Evolutionary conservation across 2,329 filamentous ascomycete species (phyloP).

Genomic region (Tolypocladium inflatum): DNA sequence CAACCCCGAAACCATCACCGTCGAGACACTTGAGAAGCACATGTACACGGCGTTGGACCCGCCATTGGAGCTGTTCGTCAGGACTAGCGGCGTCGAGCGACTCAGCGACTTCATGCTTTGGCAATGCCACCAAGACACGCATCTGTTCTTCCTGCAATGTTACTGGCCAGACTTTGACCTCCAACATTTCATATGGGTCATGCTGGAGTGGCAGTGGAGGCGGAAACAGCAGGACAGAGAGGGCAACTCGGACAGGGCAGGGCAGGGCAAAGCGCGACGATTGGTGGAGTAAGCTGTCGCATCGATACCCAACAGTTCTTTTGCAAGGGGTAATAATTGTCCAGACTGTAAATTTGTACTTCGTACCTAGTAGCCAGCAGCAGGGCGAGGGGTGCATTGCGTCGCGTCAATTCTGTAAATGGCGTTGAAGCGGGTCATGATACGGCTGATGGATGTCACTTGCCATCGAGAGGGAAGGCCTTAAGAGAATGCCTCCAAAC

Average conservation of each 20-base stretch:
- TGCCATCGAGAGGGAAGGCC: background rate
- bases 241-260: slow-evolving; percentile 27
- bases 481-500: background rate
- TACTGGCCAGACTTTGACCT: slow-evolving; percentile 96
- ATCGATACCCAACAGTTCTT: slow-evolving; percentile 9
- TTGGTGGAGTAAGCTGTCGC: slow-evolving; percentile 9
- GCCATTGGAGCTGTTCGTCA: slow-evolving; percentile 80
- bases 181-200: slow-evolving; percentile 83
- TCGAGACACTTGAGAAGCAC: slow-evolving; percentile 71
- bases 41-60: slow-evolving; percentile 82
- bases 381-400: background rate
- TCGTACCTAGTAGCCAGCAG: background rate
- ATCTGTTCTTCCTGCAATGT: slow-evolving; percentile 85
- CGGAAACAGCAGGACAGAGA: slow-evolving; percentile 49
- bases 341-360: background rate
- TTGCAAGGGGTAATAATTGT: background rate
- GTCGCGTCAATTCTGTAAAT: background rate
- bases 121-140: slow-evolving; percentile 90
- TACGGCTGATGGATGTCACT: background rate
- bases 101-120: slow-evolving; percentile 98
- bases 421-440: background rate
- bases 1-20: slow-evolving; percentile 81
- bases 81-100: slow-evolving; percentile 86
- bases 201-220: slow-evolving; percentile 79
- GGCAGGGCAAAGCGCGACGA: slow-evolving; percentile 14